Conservation (phyloP, 179 eudicot species). For the Spergularia azorica region DNA sequence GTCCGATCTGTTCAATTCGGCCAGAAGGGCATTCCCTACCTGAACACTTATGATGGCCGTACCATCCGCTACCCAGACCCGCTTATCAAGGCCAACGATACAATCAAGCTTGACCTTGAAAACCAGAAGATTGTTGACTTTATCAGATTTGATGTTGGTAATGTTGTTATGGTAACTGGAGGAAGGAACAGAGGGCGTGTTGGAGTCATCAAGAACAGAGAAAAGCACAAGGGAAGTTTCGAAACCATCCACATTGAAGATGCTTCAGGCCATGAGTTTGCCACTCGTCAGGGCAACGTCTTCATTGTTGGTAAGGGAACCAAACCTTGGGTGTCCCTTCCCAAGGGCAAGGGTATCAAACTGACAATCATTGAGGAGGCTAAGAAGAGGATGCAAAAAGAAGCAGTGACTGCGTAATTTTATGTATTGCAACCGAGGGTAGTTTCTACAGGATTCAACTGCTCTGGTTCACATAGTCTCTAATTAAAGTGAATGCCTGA, state of each 20-base stretch:
- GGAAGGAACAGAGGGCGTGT: constrained; percentile 65
- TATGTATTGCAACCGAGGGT: background rate
- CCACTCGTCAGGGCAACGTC: constrained; percentile 55
- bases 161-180: constrained; percentile 63
- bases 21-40: constrained; percentile 47
- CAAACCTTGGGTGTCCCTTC: constrained; percentile 60
- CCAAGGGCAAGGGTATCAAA: constrained; percentile 68
- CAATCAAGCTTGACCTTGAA: constrained; percentile 57
- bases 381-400: constrained; percentile 21
- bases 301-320: constrained; percentile 62
- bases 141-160: constrained; percentile 63
- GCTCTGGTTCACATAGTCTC: background rate
- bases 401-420: constrained; percentile 10
- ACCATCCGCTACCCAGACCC: constrained; percentile 63
- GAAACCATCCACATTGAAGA: constrained; percentile 62
- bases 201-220: constrained; percentile 48
- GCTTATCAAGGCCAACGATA: constrained; percentile 53
- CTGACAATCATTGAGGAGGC: constrained; percentile 55
- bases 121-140: constrained; percentile 53
- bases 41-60: constrained; percentile 56
- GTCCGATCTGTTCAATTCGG: constrained; percentile 56
- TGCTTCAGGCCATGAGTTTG: constrained; percentile 55
- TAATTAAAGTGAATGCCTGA: no score
- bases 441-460: background rate
- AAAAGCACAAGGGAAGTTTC: constrained; percentile 60